Evolutionary conservation across 805 yeast genomes (phyloP), one percentile per base, ranked within the genome.

Genomic region (Pichia occidentalis): DNA sequence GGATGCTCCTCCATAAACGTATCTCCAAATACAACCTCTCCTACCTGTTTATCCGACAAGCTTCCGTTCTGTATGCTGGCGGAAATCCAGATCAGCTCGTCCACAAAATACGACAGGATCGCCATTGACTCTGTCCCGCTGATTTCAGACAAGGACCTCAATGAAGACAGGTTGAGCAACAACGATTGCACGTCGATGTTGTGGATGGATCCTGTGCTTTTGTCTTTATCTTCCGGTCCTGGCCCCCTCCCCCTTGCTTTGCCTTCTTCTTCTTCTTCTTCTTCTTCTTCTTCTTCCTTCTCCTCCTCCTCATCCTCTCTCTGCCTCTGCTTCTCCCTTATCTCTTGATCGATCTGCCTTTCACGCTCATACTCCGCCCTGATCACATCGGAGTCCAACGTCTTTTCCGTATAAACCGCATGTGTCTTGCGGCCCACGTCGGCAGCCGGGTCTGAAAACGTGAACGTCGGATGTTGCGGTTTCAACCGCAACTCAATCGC

Each of bases 161-260:
- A 32, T 39, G 39, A 40, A 18, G 43, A 40, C 34, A 58, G 36
- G 45, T 50, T 25, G 16, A 48, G 19, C 24, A 54, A 22, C 54
- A 65, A 38, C 39, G 63, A 47, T 51, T 60, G 52, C 49, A 64
- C 23, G 58, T 73, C 42, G 3, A 56, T 4, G 51, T 21, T 7
- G 21, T 18, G 7, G 38, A 27, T n/a, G 37, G 32, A 20, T 24
- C 30, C 7, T 37, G 29, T 11, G 40, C 30, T 19, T 29, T 9
- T 22, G 13, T 25, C 17, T 23, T 19, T 17, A 21, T 48, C 47
- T 11, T 40, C 49, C 36, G 52, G 51, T 7, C 57, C 54, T 16
- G 57, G 52, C 20, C 28, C 36, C 31, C 51, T 57, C 7, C 51
- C 45, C 26, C 40, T 39, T 12, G 42, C 28, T 19, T 36, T 32